Conservation (phyloP, 2,329 filamentous ascomycete genomes). For the Fonsecaea erecta region DNA sequence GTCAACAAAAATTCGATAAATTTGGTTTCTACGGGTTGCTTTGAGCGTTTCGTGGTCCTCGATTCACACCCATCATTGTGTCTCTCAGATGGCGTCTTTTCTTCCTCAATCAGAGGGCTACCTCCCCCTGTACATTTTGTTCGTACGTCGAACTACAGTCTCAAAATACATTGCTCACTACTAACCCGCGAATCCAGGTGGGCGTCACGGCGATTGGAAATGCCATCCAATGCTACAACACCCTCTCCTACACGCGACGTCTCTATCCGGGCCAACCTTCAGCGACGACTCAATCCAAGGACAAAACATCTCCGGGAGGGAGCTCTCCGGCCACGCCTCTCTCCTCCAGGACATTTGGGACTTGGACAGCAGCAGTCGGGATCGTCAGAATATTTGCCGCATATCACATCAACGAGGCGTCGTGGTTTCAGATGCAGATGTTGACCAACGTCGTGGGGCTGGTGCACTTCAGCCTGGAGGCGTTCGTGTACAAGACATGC, state of each 20-base stretch:
- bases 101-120: constrained; percentile 34
- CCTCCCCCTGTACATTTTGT: constrained; percentile 35
- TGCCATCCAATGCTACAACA: constrained; percentile 79
- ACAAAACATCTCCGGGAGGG: constrained; percentile 5
- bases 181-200: constrained; percentile 63
- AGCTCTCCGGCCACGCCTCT: constrained; percentile 69
- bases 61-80: background rate
- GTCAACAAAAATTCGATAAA: background rate
- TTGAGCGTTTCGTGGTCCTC: background rate
- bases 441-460: constrained; percentile 82
- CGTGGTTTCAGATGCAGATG: constrained; percentile 77
- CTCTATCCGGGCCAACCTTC: constrained; percentile 63
- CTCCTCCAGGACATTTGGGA: constrained; percentile 79
- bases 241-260: constrained; percentile 79
- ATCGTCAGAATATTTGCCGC: constrained; percentile 81
- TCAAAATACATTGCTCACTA: constrained; percentile 53
- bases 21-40: background rate
- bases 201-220: constrained; percentile 83
- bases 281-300: constrained; percentile 28
- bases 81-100: constrained; percentile 21
- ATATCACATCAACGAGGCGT: constrained; percentile 74
- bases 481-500: constrained; percentile 76
- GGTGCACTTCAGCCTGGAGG: constrained; percentile 79
- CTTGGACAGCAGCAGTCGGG: constrained; percentile 80
- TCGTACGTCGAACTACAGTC: constrained; percentile 36